These are phyloP conservation scores for Lycium barbarum DNA, from an alignment of 257 asterid species.

Conservation along the genomic window DNA sequence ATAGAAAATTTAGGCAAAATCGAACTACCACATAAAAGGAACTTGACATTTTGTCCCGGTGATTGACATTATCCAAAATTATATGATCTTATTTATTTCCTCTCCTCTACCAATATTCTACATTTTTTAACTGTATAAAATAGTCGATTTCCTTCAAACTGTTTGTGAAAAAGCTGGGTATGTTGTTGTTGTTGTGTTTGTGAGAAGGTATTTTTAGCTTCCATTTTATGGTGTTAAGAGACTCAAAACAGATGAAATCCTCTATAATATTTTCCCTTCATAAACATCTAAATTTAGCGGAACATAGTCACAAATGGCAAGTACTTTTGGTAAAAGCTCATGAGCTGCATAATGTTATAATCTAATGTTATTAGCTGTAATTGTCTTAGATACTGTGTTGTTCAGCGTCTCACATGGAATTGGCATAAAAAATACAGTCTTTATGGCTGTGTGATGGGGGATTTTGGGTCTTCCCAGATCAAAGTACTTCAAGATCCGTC, in stretches of 20 bases:
- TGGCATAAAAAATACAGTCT: constrained; percentile 16
- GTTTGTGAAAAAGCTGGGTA: neutral
- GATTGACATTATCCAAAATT: neutral
- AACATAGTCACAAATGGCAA: neutral
- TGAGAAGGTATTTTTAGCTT: neutral
- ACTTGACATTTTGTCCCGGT: neutral
- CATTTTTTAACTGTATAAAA: neutral
- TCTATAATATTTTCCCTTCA: neutral
- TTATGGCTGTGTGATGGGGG: neutral
- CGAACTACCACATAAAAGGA: neutral
- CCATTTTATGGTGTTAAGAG: neutral
- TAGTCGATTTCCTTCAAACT: constrained; percentile 3
- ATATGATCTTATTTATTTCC: neutral
- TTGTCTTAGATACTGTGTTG: neutral
- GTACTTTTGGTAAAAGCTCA: neutral
- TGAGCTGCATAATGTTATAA: neutral
- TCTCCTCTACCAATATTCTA: neutral
- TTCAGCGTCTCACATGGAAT: neutral
- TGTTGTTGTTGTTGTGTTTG: neutral
- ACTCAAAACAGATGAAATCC: neutral
- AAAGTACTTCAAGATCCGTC: constrained; percentile 1
- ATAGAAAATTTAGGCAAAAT: neutral
- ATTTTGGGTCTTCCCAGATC: neutral
- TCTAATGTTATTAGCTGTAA: neutral
- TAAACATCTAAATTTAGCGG: neutral